These are phyloP conservation scores for Russula vinacea DNA, from an alignment of 768 basidiomycete species.

Conservation along the genomic window DNA sequence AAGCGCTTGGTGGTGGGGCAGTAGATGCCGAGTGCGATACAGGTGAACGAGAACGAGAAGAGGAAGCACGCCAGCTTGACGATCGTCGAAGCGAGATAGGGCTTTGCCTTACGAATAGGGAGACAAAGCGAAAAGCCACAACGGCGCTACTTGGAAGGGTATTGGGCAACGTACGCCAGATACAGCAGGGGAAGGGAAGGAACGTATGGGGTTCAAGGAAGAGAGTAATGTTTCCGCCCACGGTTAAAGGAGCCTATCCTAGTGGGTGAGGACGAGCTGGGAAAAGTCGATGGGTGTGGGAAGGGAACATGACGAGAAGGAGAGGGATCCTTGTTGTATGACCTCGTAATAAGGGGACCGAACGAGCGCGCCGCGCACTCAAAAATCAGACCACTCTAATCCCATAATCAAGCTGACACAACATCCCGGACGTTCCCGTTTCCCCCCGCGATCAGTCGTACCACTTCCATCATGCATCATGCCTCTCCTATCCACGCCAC, in stretches of 20 bases:
- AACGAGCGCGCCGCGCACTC: background rate
- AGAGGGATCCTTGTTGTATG: background rate
- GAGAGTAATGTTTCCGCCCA: background rate
- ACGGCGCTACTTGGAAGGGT: background rate
- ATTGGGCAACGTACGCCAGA: background rate
- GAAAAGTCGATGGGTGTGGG: background rate
- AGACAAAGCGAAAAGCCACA: background rate
- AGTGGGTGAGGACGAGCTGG: background rate
- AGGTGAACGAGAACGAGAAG: slow-evolving; percentile 25
- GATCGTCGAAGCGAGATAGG: background rate
- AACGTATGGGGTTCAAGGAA: background rate
- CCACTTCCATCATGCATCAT: too few relatives aligned
- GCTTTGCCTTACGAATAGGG: background rate
- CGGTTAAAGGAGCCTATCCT: too few relatives aligned
- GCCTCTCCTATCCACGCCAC: too few relatives aligned
- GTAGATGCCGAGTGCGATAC: slow-evolving; percentile 23
- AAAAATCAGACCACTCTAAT: slow-evolving; percentile 25
- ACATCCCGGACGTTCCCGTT: background rate
- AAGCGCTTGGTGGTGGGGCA: slow-evolving; percentile 13
- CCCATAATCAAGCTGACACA: background rate
- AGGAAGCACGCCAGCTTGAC: slow-evolving; percentile 28
- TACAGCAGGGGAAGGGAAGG: background rate
- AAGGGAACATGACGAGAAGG: slow-evolving; percentile 5
- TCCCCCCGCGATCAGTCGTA: too few relatives aligned
- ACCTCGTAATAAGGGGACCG: slow-evolving; percentile 12